phyloP scores from a whole-genome alignment of 345 rosid species.

The Angophora floribunda region DNA sequence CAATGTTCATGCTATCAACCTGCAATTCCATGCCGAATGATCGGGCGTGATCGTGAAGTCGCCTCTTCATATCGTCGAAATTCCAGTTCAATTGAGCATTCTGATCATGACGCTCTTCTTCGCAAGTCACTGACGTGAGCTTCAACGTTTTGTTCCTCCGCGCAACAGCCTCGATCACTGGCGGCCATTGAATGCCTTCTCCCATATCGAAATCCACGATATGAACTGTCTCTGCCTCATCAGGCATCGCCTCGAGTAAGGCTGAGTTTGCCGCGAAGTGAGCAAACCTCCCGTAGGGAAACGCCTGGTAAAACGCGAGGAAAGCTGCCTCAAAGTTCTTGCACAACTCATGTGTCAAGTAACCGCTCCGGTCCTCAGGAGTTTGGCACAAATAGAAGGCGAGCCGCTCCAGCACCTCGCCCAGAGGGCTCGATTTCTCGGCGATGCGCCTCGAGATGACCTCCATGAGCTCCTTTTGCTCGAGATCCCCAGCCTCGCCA shows the following conservation, averaged over 20 bases:
- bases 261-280: constrained; percentile 44
- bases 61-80: constrained; percentile 13
- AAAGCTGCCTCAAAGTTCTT: constrained; percentile 30
- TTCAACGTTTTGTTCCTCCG: constrained; percentile 4
- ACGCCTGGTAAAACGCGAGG: constrained; percentile 27
- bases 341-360: constrained; percentile 18
- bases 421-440: constrained; percentile 29
- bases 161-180: constrained; percentile 25
- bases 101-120: constrained; percentile 1
- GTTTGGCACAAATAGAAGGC: constrained; percentile 25
- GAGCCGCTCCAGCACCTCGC: constrained; percentile 28
- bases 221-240: constrained; percentile 16
- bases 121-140: constrained; percentile 21
- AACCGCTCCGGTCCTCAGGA: constrained; percentile 6
- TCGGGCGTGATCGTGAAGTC: constrained; percentile 16
- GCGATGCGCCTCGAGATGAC: constrained; percentile 14
- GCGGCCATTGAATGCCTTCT: constrained; percentile 47
- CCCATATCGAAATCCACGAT: constrained; percentile 43
- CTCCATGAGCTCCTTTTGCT: constrained; percentile 22
- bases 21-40: constrained; percentile 8
- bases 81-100: constrained; percentile 1
- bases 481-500: constrained; percentile 26
- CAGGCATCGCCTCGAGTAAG: constrained; percentile 23
- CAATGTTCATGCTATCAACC: constrained; percentile 21
- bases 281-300: constrained; percentile 42